Evolutionary conservation across 345 rosid species (phyloP), one percentile per base, ranked within the genome.

Genomic region (Eucalyptus curtisii): DNA sequence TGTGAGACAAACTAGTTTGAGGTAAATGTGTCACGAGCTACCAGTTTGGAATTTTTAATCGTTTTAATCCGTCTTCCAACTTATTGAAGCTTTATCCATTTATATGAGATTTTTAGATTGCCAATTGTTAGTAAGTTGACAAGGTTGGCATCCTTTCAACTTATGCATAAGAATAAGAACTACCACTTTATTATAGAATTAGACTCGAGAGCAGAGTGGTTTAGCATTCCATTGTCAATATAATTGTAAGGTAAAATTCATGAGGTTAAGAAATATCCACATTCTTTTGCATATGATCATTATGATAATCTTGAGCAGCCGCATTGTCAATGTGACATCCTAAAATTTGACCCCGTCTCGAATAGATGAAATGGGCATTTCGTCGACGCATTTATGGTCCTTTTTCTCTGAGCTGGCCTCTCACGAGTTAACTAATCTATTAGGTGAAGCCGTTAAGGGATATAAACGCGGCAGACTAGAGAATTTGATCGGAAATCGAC

Each of bases 31-130:
- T n/a, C 10, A 4, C 4, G 33, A 8, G 68, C 7, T 30, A 6
- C 4, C 3, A 3, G 2, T 66, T n/a, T n/a, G 20, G 2, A 9
- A n/a, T n/a, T 64, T 64, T n/a, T 7, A 66, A n/a, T n/a, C 0
- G 40, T 31, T 30, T 66, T 2, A 66, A n/a, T 6, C 76, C 11
- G 0, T 66, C 40, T 66, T 66, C 80, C 80, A 31, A 68, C 12
- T 50, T 33, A 33, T 68, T 68, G 19, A 33, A 33, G 44, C 80
- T 68, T 17, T 68, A 33, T 31, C 80, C 42, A 33, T 17, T 68
- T 68, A 68, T 68, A 10, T 9, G 9, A 68, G 80, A 68, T 8
- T 68, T 66, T 68, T 68, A 68, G 42, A 68, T 68, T 31, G 42
- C 13, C 42, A 33, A 33, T 68, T 68, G 80, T 31, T 68, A 33